Conservation (phyloP, 495 filamentous ascomycete species). For the Aspergillus olivimuriae region DNA sequence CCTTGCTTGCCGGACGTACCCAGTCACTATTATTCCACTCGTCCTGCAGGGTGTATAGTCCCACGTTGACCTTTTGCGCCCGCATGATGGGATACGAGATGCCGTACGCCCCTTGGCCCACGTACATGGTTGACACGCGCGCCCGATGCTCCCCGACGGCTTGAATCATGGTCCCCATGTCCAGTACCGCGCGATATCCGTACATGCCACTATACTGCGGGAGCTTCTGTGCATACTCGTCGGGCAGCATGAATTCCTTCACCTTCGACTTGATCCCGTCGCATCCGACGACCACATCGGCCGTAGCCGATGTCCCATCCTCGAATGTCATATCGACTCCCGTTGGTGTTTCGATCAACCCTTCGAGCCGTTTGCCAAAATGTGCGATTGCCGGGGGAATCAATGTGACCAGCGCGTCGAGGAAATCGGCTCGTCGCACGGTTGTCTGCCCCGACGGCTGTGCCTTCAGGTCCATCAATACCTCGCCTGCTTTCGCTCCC, state of each 20-base stretch:
- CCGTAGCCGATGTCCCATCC: slow-evolving; percentile 48
- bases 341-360: slow-evolving; percentile 12
- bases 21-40: slow-evolving; percentile 47
- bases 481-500: slow-evolving; percentile 6
- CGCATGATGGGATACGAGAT: slow-evolving; percentile 63
- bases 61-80: slow-evolving; percentile 57
- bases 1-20: slow-evolving; percentile 49
- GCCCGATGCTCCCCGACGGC: slow-evolving; percentile 47
- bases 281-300: slow-evolving; percentile 44
- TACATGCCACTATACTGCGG: slow-evolving; percentile 24
- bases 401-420: slow-evolving; percentile 50
- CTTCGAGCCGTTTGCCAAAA: slow-evolving; percentile 25
- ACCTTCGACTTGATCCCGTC: slow-evolving; percentile 50
- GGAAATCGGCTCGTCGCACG: slow-evolving; percentile 48
- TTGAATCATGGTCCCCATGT: slow-evolving; percentile 51
- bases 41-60: slow-evolving; percentile 38
- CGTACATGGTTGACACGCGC: slow-evolving; percentile 46
- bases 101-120: slow-evolving; percentile 53
- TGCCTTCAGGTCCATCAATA: slow-evolving; percentile 23
- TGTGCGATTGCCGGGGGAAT: slow-evolving; percentile 38
- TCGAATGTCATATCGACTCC: slow-evolving; percentile 42
- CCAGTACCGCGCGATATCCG: slow-evolving; percentile 52
- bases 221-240: background rate
- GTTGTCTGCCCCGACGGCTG: slow-evolving; percentile 24
- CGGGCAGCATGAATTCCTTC: slow-evolving; percentile 3